Base-by-base conservation (phyloP, 129 eudicot genomes). In the Chrysanthemum lavandulifolium region DNA sequence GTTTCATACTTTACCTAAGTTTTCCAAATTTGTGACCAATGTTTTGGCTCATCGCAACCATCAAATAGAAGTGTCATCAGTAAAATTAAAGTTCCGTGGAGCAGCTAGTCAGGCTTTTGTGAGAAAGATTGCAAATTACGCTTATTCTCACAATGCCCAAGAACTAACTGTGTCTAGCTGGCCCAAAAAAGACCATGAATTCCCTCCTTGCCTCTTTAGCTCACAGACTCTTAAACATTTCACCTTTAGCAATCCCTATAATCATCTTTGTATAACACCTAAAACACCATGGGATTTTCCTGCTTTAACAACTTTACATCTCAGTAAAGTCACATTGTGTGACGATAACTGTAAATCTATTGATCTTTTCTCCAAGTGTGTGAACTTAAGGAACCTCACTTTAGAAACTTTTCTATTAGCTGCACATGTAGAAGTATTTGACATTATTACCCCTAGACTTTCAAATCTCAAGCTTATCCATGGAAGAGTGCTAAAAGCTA, bases 251-350 rank as follows among this genome's bases (percentile, higher is more conserved):
- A 55, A 33, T 51, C 1, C 0, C 10, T 8, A 2, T 70, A 13
- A 2, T 16, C 16, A 31, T 4, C 11, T 11, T 16, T 70, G 15
- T 14, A 19, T 63, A 15, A n/a, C 36, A 74, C 71, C 74, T n/a
- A 15, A 23, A 50, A 73, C 77, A 49, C 49, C 70, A 11, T 73
- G 77, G 70, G 33, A 73, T 62, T 61, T 73, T 61, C 70, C 77
- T 11, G 61, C 60, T 48, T 49, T 73, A 61, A 73, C 52, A 3
- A 49, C 31, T 61, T 49, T 73, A 61, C 29, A 33, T 31, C 74
- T 70, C 5, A 6, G 25, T 55, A 31, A 43, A 10, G 19, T 70
- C 13, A 13, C 25, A n/a, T 68, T 68, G 43, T 68, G 62, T 68
- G 61, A 29, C 4, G 14, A 51, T 6, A 25, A 68, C 10, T 9